Percentiles rank a stretch among this genome's conserved stretches.
phyloP scores from a whole-genome alignment of 2,329 filamentous ascomycete species.

The Cladophialophora chaetospira region DNA sequence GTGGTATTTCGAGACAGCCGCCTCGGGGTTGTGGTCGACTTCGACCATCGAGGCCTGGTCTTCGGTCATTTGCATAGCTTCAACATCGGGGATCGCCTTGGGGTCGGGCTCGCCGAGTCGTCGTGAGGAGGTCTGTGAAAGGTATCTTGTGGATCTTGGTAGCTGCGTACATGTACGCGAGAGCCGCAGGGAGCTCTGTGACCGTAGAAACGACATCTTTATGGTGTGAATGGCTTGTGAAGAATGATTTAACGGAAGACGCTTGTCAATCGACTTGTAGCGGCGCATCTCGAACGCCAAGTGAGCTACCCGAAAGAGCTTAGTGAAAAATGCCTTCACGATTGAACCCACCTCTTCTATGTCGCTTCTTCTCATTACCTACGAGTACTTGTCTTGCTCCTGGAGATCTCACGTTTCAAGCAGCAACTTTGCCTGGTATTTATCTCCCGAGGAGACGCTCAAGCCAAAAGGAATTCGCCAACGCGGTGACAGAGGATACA shows the following conservation, averaged over 20 bases:
- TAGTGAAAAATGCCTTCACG: too few relatives aligned
- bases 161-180: constrained; percentile 34
- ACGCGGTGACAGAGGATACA: too few relatives aligned
- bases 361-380: background rate
- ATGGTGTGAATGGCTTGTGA: background rate
- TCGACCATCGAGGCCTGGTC: constrained; percentile 48
- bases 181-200: constrained; percentile 40
- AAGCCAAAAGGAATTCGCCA: too few relatives aligned
- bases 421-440: too few relatives aligned
- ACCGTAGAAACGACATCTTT: constrained; percentile 68
- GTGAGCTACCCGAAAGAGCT: background rate
- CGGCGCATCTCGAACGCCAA: background rate
- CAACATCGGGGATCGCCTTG: constrained; percentile 48
- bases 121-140: constrained; percentile 55
- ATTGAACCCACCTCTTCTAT: too few relatives aligned
- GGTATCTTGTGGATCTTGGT: constrained; percentile 43
- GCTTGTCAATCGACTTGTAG: background rate
- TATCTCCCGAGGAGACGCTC: too few relatives aligned
- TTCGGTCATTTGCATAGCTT: constrained; percentile 44
- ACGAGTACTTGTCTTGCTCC: background rate
- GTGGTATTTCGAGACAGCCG: constrained; percentile 53
- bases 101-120: constrained; percentile 32
- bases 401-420: too few relatives aligned
- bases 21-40: constrained; percentile 41
- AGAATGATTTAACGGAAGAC: background rate